Percentiles rank a stretch among this genome's conserved stretches.
phyloP scores from a whole-genome alignment of 1,284 basidiomycete species.

The Trametes versicolor region DNA sequence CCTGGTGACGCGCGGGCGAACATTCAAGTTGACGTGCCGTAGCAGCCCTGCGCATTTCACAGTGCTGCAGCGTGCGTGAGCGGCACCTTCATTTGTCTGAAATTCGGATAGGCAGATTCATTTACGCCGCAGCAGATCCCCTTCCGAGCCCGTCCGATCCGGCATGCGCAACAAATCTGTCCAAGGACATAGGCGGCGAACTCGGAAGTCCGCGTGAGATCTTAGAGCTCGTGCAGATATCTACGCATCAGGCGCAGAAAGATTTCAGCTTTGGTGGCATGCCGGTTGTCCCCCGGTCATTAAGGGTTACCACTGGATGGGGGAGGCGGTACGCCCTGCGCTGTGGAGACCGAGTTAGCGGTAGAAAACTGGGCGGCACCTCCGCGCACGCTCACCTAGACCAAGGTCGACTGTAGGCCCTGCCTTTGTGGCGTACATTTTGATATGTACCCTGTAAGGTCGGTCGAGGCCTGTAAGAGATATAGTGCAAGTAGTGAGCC shows the following conservation, averaged over 20 bases:
- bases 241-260: neutral
- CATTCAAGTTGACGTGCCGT: neutral
- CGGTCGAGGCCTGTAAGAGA: neutral
- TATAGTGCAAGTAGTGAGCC: no score
- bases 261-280: neutral
- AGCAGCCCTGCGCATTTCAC: neutral
- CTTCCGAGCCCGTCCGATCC: neutral
- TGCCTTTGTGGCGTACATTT: neutral
- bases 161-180: slow-evolving; percentile 1
- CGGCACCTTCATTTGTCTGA: neutral
- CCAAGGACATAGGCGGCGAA: neutral
- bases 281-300: neutral
- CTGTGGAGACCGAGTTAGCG: neutral
- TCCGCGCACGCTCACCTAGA: neutral
- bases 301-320: neutral
- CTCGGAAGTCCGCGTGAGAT: neutral
- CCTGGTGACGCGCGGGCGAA: neutral
- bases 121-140: neutral
- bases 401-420: no score
- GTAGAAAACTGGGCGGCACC: neutral
- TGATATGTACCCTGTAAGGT: neutral
- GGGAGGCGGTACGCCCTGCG: no score
- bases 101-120: neutral
- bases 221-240: neutral
- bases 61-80: neutral